These are phyloP conservation scores for Sisymbrium irio DNA, from an alignment of 345 rosid genomes.

Conservation along the genomic window DNA sequence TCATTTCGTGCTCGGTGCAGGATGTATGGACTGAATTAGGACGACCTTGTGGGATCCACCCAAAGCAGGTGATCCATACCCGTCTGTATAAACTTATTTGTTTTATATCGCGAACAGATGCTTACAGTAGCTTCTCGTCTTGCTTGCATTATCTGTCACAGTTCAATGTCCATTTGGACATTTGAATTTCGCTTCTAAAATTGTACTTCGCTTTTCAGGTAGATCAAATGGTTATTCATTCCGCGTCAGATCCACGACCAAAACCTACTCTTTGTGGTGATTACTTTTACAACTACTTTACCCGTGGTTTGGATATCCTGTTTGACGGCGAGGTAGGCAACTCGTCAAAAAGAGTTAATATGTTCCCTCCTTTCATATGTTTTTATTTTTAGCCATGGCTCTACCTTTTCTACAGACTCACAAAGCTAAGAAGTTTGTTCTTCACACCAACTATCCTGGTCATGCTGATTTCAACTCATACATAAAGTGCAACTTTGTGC, in stretches of 20 bases:
- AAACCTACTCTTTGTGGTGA: conserved; percentile 85
- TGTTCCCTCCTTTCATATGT: conserved; percentile 9
- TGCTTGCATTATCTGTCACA: conserved; percentile 1
- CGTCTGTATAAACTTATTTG: background rate
- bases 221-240: conserved; percentile 98
- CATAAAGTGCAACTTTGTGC: conserved; percentile 86
- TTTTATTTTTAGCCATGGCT: background rate
- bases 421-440: conserved; percentile 86
- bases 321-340: conserved; percentile 88
- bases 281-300: conserved; percentile 90
- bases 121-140: conserved; percentile 10
- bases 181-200: conserved; percentile 5
- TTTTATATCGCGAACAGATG: conserved; percentile 5
- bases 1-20: conserved; percentile 40
- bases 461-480: conserved; percentile 97
- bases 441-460: conserved; percentile 96
- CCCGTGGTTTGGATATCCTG: conserved; percentile 94
- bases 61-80: conserved; percentile 68
- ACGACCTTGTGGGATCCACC: conserved; percentile 96
- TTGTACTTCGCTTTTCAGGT: conserved; percentile 49
- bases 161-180: background rate
- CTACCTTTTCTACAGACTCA: conserved; percentile 61
- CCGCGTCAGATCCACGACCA: conserved; percentile 84
- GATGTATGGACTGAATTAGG: conserved; percentile 99
- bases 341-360: background rate